A percentile compares a stretch with the other conserved stretches of the same genome.
phyloP scores from a whole-genome alignment of 139 green algal genomes.

The Chlorella vulgaris region DNA sequence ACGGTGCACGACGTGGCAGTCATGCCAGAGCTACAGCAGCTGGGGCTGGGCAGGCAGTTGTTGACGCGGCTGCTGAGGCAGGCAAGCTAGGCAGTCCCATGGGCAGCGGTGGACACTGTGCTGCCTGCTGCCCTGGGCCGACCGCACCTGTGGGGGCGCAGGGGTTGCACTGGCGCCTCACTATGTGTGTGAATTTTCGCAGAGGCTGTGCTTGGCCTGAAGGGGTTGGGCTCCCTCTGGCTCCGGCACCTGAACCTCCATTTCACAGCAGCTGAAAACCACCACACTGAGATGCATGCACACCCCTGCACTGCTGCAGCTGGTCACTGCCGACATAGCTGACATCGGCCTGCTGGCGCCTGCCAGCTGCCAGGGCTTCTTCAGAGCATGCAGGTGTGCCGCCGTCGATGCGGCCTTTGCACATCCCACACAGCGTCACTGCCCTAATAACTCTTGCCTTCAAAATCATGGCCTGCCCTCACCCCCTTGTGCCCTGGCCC shows the following conservation, averaged over 20 bases:
- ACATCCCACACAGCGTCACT: background rate
- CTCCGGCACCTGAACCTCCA: background rate
- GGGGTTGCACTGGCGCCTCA: background rate
- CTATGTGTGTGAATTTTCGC: background rate
- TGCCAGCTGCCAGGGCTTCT: conserved; percentile 11
- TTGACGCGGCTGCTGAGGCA: conserved; percentile 15
- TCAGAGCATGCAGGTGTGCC: conserved; percentile 16
- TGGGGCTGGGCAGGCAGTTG: conserved; percentile 34
- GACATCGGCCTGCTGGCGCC: conserved; percentile 34
- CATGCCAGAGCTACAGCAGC: conserved; percentile 28
- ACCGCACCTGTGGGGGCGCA: background rate
- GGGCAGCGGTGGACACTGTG: background rate
- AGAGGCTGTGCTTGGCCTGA: no score
- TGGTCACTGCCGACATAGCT: conserved; percentile 3
- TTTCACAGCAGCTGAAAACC: background rate
- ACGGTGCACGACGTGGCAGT: conserved; percentile 46
- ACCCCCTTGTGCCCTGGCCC: background rate
- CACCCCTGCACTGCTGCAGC: conserved; percentile 13
- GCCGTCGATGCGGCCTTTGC: background rate
- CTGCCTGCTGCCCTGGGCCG: background rate
- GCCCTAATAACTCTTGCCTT: background rate
- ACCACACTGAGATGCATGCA: background rate
- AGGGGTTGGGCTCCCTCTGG: no score
- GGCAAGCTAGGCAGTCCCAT: no score
- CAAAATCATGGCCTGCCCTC: background rate